Percentiles rank a stretch among this genome's conserved stretches.
These are phyloP conservation scores for Trichoderma orchidacearum DNA, from an alignment of 495 filamentous ascomycete genomes.

Conservation along the genomic window DNA sequence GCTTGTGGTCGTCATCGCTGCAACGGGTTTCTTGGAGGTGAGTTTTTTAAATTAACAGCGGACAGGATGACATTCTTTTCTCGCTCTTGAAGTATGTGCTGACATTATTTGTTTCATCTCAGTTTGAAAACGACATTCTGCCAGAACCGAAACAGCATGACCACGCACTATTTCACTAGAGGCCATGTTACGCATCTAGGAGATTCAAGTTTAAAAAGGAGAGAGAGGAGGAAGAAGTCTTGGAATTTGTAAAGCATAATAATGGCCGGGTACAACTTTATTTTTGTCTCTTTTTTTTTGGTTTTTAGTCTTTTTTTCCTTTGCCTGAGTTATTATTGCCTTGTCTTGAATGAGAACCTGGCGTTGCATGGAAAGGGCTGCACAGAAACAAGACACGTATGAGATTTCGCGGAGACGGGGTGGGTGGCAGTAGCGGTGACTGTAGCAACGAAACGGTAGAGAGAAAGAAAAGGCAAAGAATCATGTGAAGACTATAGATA, in stretches of 20 bases:
- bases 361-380: background rate
- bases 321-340: too few species aligned
- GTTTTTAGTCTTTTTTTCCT: background rate
- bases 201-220: too few species aligned
- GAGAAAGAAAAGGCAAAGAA: background rate
- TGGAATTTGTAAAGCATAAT: background rate
- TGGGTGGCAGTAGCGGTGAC: too few species aligned
- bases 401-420: too few species aligned
- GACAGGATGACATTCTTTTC: background rate
- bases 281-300: background rate
- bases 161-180: background rate
- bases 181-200: too few species aligned
- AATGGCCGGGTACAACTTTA: background rate
- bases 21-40: constrained; percentile 49
- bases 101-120: constrained; percentile 7
- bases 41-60: constrained; percentile 8
- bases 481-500: too few species aligned
- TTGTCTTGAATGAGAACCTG: background rate
- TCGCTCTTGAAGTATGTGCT: constrained; percentile 3
- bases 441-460: background rate
- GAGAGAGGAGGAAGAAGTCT: background rate
- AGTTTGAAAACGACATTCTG: constrained; percentile 28
- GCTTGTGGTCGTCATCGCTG: constrained; percentile 41
- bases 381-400: too few species aligned
- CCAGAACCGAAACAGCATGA: constrained; percentile 12